A percentile compares a stretch with the other conserved stretches of the same genome.
These are phyloP conservation scores for Polygonum maritimum DNA, from an alignment of 148 eudicot genomes.

Conservation along the genomic window DNA sequence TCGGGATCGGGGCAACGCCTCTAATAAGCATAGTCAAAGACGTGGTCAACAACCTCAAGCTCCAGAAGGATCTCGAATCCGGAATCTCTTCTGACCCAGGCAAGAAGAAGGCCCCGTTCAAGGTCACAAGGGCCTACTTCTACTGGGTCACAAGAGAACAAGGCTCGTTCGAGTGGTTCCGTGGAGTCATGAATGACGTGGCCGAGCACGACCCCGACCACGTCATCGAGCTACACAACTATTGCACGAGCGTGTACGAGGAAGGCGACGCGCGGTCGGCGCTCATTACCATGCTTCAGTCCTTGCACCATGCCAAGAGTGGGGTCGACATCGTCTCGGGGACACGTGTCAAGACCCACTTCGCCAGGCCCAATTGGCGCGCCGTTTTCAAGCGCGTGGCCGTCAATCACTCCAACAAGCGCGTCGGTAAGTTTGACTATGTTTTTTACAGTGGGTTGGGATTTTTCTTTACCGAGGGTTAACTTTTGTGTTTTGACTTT, in stretches of 20 bases:
- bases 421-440: conserved; percentile 33
- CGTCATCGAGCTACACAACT: conserved; percentile 47
- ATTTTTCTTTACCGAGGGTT: too few relatives aligned
- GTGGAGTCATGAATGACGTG: conserved; percentile 45
- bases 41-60: conserved; percentile 42
- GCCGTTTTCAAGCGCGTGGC: conserved; percentile 39
- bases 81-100: background rate
- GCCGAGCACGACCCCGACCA: conserved; percentile 39
- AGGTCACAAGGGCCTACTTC: conserved; percentile 34
- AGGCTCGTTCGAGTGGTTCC: conserved; percentile 52
- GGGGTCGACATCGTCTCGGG: conserved; percentile 46
- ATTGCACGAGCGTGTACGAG: conserved; percentile 42
- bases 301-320: conserved; percentile 41
- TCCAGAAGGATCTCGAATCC: conserved; percentile 20
- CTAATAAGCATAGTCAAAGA: conserved; percentile 52
- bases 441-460: too few relatives aligned
- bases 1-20: conserved; percentile 57
- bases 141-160: conserved; percentile 47
- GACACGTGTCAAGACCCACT: conserved; percentile 38
- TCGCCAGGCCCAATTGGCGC: conserved; percentile 49
- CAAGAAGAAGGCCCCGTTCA: conserved; percentile 18
- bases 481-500: too few relatives aligned
- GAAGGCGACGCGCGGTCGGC: conserved; percentile 59
- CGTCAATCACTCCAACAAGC: conserved; percentile 24
- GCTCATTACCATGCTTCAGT: conserved; percentile 42